These are phyloP conservation scores for Pythium utonaiense DNA, from an alignment of 352 stramenopile species.

Conservation along the genomic window DNA sequence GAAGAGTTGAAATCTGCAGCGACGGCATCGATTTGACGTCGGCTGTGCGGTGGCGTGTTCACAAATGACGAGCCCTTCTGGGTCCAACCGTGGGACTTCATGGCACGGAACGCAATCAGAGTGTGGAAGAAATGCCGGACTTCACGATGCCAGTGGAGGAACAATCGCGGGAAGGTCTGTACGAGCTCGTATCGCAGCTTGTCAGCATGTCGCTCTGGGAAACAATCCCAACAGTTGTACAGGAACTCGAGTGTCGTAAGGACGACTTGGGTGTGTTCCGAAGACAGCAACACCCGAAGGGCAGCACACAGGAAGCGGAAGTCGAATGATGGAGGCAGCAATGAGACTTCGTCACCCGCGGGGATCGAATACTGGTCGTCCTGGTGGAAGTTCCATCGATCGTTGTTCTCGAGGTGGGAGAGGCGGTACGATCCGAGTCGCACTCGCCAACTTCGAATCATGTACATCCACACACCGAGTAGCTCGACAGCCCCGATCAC, in stretches of 20 bases:
- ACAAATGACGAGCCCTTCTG: conserved; percentile 83
- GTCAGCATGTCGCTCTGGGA: conserved; percentile 83
- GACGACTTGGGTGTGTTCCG: conserved; percentile 84
- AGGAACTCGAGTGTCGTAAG: conserved; percentile 85
- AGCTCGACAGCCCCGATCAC: conserved; percentile 86
- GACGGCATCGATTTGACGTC: conserved; percentile 84
- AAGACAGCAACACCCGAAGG: conserved; percentile 75
- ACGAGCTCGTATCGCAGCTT: conserved; percentile 83
- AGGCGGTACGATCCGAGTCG: conserved; percentile 81
- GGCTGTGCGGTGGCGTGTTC: conserved; percentile 82
- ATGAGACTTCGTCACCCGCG: conserved; percentile 78
- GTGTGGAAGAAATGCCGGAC: conserved; percentile 86
- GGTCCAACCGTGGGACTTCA: conserved; percentile 86
- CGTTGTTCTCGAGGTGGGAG: conserved; percentile 87
- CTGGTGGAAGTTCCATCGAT: conserved; percentile 89
- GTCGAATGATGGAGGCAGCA: conserved; percentile 84
- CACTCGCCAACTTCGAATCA: conserved; percentile 89
- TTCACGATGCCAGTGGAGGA: conserved; percentile 87
- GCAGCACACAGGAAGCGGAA: conserved; percentile 83
- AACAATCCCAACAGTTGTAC: conserved; percentile 90
- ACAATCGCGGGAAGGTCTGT: conserved; percentile 73
- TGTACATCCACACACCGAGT: conserved; percentile 89
- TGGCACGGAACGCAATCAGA: conserved; percentile 77
- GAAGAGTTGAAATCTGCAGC: conserved; percentile 85
- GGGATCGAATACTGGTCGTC: conserved; percentile 88